phyloP scores from a whole-genome alignment of 805 yeast species.

The Kluyveromyces nonfermentans region DNA sequence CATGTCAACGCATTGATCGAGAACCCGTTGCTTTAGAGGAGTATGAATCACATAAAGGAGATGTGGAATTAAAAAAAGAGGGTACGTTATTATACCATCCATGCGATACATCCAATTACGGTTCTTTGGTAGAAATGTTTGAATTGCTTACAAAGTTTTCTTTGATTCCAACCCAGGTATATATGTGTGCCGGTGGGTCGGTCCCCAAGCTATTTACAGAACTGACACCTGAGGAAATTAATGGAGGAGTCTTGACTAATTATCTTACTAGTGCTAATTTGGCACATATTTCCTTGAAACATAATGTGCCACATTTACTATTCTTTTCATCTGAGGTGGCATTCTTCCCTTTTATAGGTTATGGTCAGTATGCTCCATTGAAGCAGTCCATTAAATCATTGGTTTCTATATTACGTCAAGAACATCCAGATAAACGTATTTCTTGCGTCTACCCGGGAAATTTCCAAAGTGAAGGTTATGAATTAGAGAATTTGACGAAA shows the following conservation, averaged over 20 bases:
- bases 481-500: conserved; percentile 71
- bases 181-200: conserved; percentile 86
- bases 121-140: conserved; percentile 32
- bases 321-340: conserved; percentile 72
- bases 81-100: conserved; percentile 37
- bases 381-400: conserved; percentile 76
- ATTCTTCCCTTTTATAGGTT: conserved; percentile 84
- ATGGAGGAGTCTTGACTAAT: conserved; percentile 54
- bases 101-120: conserved; percentile 59
- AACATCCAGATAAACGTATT: conserved; percentile 62
- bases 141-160: conserved; percentile 19
- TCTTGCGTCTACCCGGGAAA: conserved; percentile 82
- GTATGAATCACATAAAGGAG: conserved; percentile 17
- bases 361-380: conserved; percentile 80
- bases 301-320: conserved; percentile 38
- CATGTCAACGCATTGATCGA: conserved; percentile 36
- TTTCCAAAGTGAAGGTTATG: conserved; percentile 80
- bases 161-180: conserved; percentile 54
- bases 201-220: conserved; percentile 72
- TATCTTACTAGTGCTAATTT: conserved; percentile 66
- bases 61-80: background rate
- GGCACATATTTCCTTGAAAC: conserved; percentile 53
- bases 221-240: conserved; percentile 46
- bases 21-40: conserved; percentile 3
- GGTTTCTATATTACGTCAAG: conserved; percentile 75